Base-by-base conservation (phyloP, 2,329 filamentous ascomycete species). In the Alternaria brassicae region DNA sequence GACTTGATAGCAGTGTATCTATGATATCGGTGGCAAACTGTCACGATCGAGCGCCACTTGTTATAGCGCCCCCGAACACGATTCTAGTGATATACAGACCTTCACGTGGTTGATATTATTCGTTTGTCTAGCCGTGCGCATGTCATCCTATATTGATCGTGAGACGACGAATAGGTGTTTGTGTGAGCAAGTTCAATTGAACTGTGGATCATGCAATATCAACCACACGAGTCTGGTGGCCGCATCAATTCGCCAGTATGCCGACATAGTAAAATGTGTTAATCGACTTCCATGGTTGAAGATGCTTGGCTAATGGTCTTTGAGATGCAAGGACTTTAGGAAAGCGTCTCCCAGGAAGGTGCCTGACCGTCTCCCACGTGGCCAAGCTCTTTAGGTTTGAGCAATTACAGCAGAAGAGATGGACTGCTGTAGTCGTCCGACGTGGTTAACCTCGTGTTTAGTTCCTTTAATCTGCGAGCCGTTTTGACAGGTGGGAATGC, bases 401-500 rank as follows among this genome's bases (percentile, higher is more conserved):
- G 40, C 27, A 30, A 27, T 27, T 19, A 56, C 47, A 32, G 21
- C 39, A 44, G 30, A 44, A 23, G 30, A 50, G 39, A 47, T 54
- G 19, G 25, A 32, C 40, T 53, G 37, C 40, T 27, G 47, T 13
- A 28, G 41, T 55, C 23, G 52, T 62, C 56, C 49, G 56, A 56
- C 52, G 39, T 52, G 37, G 52, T 53, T 48, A 53, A 32, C 56
- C 51, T 60, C 54, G 51, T 45, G 34, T 52, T 44, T 27, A 28
- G 53, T 62, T 54, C 60, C 60, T 65, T 39, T 49, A 63, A 65
- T 65, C 48, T 65, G 28, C 56, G 23, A 56, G 36, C 27, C 25
- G 27, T 50, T 42, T 52, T 60, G 60, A 56, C 37, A 56, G 30
- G 52, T 25, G 37, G 61, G 50, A 41, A 28, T 42, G 25, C 49